A percentile compares a stretch with the other conserved stretches of the same genome.
Evolutionary conservation across 768 basidiomycete genomes (phyloP).

Genomic region (Trametes maxima): DNA sequence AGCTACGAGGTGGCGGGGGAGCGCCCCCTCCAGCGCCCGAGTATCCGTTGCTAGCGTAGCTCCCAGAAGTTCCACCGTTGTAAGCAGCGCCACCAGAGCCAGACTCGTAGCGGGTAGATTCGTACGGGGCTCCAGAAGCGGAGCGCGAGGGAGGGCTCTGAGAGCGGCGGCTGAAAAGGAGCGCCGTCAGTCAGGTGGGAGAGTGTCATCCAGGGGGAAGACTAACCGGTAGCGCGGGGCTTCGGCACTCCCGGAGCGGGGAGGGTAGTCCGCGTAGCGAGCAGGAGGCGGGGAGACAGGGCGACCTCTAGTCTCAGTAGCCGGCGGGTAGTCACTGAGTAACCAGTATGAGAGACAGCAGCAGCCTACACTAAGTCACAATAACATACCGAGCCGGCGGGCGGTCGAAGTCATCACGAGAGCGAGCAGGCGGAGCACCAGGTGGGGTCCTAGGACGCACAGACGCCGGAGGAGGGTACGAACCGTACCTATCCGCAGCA

Average conservation of each 20-base stretch:
- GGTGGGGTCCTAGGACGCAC: slow-evolving; percentile 58
- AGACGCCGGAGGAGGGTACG: slow-evolving; percentile 48
- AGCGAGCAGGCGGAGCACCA: slow-evolving; percentile 52
- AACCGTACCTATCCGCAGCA: slow-evolving; percentile 41
- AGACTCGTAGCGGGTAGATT: slow-evolving; percentile 47
- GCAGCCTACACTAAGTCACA: slow-evolving; percentile 5
- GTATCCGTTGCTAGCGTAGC: slow-evolving; percentile 53
- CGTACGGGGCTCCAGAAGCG: slow-evolving; percentile 47
- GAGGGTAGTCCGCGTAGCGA: slow-evolving; percentile 43
- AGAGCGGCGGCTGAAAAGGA: slow-evolving; percentile 61
- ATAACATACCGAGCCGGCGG: slow-evolving; percentile 54
- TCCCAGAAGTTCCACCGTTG: slow-evolving; percentile 32
- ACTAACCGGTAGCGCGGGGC: slow-evolving; percentile 41
- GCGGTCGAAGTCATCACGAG: slow-evolving; percentile 68
- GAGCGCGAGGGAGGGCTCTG: slow-evolving; percentile 65
- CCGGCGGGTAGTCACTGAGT: slow-evolving; percentile 57
- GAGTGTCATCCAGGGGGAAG: background rate
- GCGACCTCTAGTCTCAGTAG: slow-evolving; percentile 52
- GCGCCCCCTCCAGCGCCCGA: slow-evolving; percentile 33
- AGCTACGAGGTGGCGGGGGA: slow-evolving; percentile 36
- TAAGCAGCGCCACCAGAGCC: slow-evolving; percentile 28
- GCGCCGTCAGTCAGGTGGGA: background rate
- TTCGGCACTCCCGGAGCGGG: slow-evolving; percentile 44
- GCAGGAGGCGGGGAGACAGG: slow-evolving; percentile 48
- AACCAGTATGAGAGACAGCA: slow-evolving; percentile 4